phyloP scores from a whole-genome alignment of 495 filamentous ascomycete species.

The Podospora bellae-mahoneyi region DNA sequence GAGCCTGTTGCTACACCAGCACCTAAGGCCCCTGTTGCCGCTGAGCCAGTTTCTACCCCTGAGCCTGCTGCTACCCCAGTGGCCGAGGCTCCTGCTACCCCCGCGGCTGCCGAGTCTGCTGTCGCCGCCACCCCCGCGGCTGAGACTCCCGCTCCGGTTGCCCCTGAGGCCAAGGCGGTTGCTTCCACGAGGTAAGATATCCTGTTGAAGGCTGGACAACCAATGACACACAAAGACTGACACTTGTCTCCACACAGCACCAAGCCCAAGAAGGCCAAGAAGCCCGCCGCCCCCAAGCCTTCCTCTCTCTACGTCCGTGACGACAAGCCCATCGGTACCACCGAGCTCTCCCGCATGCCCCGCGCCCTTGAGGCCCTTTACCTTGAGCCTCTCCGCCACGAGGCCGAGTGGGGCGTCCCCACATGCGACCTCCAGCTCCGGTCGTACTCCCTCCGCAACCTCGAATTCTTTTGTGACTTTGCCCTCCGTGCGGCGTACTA shows the following conservation, averaged over 20 bases:
- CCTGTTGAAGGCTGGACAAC: background rate
- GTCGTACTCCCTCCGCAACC: slow-evolving; percentile 84
- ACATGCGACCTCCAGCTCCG: slow-evolving; percentile 89
- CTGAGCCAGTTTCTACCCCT: background rate
- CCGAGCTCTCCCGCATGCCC: slow-evolving; percentile 27
- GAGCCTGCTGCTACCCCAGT: background rate
- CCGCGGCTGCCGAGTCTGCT: background rate
- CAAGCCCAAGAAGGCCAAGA: slow-evolving; percentile 5
- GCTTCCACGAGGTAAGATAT: background rate
- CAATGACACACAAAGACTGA: background rate
- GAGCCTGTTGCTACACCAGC: background rate
- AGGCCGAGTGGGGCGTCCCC: slow-evolving; percentile 69
- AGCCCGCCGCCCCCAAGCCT: background rate
- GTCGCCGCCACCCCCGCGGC: background rate
- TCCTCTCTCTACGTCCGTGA: background rate
- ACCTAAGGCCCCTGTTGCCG: background rate
- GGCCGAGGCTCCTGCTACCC: background rate
- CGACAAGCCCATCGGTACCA: background rate
- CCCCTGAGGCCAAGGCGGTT: slow-evolving; percentile 2
- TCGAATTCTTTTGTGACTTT: slow-evolving; percentile 94
- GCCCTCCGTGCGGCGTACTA: slow-evolving; percentile 94
- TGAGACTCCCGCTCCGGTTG: background rate
- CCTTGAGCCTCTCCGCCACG: slow-evolving; percentile 75
- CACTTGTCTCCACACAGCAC: background rate
- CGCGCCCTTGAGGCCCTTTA: slow-evolving; percentile 67